A percentile compares a stretch with the other conserved stretches of the same genome.
Conservation (phyloP, 768 basidiomycete species). For the Gloeostereum incarnatum region DNA sequence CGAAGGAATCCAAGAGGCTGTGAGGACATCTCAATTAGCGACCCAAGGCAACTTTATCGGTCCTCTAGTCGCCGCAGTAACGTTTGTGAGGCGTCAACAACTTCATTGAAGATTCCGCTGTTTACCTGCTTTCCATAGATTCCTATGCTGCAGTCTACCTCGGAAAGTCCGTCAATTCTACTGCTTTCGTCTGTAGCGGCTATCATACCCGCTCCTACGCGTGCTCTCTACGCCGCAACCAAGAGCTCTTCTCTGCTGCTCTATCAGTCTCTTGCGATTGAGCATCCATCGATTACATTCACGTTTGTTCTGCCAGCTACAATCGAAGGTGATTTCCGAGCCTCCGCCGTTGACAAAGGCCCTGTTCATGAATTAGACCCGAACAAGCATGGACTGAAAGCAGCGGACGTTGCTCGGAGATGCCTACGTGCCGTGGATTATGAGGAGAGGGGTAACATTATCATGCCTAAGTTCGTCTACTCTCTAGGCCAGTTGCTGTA, state of each 20-base stretch:
- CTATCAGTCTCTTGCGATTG: constrained; percentile 73
- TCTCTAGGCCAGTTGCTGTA: no score
- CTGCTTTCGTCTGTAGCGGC: constrained; percentile 76
- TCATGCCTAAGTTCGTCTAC: constrained; percentile 32
- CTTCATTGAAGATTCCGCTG: no score
- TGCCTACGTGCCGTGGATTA: constrained; percentile 55
- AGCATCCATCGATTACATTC: constrained; percentile 64
- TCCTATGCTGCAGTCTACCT: constrained; percentile 60
- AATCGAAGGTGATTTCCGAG: constrained; percentile 72
- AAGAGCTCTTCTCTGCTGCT: constrained; percentile 75
- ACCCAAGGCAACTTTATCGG: constrained; percentile 60
- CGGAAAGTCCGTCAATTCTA: constrained; percentile 61
- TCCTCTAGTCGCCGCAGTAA: constrained; percentile 57
- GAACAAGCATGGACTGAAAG: constrained; percentile 47
- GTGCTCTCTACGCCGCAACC: constrained; percentile 75
- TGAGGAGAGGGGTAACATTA: constrained; percentile 45
- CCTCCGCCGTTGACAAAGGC: constrained; percentile 63
- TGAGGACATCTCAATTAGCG: constrained; percentile 49
- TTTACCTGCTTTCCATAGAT: constrained; percentile 55
- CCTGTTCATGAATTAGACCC: constrained; percentile 35
- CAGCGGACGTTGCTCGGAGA: constrained; percentile 47
- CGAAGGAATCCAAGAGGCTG: constrained; percentile 51
- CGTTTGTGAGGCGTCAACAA: constrained; percentile 74
- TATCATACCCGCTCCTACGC: constrained; percentile 77
- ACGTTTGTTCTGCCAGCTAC: constrained; percentile 57